phyloP scores from a whole-genome alignment of 192 early-diverging fungal species.

The Coemansia sp. region DNA sequence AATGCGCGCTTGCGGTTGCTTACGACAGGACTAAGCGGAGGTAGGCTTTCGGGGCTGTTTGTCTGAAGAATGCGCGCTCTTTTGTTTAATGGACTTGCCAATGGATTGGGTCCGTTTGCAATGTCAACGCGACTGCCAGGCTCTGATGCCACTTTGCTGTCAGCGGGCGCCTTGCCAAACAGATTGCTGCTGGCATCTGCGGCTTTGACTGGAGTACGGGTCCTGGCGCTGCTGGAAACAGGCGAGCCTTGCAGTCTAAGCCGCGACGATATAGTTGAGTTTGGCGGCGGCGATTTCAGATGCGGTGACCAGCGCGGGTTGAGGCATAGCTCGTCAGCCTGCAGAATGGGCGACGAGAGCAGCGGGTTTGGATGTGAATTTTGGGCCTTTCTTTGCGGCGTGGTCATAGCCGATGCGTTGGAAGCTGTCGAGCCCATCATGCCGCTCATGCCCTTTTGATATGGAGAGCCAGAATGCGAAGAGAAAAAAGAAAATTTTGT shows the following conservation, averaged over 20 bases:
- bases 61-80: constrained; percentile 47
- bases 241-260: constrained; percentile 32
- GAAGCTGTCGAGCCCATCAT: constrained; percentile 41
- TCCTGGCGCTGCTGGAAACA: constrained; percentile 8
- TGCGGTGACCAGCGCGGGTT: constrained; percentile 58
- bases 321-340: constrained; percentile 54
- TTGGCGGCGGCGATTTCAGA: constrained; percentile 48
- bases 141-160: background rate
- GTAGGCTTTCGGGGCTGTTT: constrained; percentile 50
- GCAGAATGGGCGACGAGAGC: constrained; percentile 44
- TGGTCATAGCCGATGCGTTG: constrained; percentile 24
- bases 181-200: background rate
- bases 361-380: background rate
- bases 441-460: no score
- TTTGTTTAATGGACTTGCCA: constrained; percentile 46
- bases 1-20: constrained; percentile 46
- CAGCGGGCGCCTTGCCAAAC: background rate
- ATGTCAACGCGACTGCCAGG: background rate
- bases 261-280: constrained; percentile 44
- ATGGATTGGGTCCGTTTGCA: constrained; percentile 9
- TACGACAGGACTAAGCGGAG: constrained; percentile 55
- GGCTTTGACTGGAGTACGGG: background rate
- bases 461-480: no score
- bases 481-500: no score
- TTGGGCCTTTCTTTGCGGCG: constrained; percentile 35